Evolutionary conservation across 2,329 filamentous ascomycete genomes (phyloP), one percentile per base, ranked within the genome.

Genomic region (Talaromyces rugulosus): DNA sequence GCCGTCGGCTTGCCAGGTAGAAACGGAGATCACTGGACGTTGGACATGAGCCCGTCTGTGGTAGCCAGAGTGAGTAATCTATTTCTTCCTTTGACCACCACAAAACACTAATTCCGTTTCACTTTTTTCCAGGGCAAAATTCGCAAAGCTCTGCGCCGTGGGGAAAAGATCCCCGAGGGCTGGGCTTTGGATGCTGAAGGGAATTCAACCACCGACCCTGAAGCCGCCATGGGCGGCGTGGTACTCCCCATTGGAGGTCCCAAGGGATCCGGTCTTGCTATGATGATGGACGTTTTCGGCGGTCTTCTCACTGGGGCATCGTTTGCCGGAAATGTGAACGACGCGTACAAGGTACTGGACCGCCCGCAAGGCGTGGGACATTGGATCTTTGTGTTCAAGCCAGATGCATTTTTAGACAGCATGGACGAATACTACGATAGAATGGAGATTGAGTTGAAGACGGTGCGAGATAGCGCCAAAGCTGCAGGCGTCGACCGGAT

Each of bases 11-110:
- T 60, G 23, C 58, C 62, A 4, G 50, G 27, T 3, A 53, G 30
- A 53, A 31, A 31, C 7, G 50, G 50, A 31, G 51, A 42, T 6
- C 58, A 63, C 27, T 71, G 66, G 51, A 60, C 69, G 14, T 58
- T 70, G 16, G 68, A 69, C 52, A 70, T 70, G 68, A 59, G 63
- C 4, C 68, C 68, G 1, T 62, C 61, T 9, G 68, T 69, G 30
- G 68, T 63, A 7, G 68, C 68, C 5, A 62, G 64, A 42, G 54
- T 56, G 30, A 16, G 31, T 40, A 4, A 9, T 31, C 4, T 8
- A 28, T 53, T 5, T 31, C 11, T 3, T 16, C 30, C 6, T 16
- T 31, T 31, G 50, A 6, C 9, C 3, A 3, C 5, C 31, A 40
- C 14, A 40, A 5, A 16, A 3, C 7, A 27, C 7, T 53, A 30